Evolutionary conservation across 192 early-diverging fungal species (phyloP).

Genomic region (Geranomyces variabilis): DNA sequence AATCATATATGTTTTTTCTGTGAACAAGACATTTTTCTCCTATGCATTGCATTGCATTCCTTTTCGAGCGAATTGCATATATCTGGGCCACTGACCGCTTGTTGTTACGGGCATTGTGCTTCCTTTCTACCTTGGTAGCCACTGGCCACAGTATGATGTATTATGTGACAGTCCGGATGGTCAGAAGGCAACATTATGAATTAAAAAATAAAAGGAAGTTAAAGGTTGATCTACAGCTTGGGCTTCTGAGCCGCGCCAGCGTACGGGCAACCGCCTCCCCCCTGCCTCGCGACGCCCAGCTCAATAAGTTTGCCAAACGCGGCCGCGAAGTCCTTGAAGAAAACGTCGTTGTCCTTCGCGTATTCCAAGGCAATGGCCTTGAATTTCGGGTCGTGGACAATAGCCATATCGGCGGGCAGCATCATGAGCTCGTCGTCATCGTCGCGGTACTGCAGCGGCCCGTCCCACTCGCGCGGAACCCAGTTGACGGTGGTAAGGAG

Average conservation of each 20-base stretch:
- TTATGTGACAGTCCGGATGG: too few species aligned
- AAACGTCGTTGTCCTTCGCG: constrained; percentile 67
- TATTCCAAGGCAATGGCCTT: constrained; percentile 63
- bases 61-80: too few species aligned
- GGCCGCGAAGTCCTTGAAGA: constrained; percentile 83
- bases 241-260: constrained; percentile 1
- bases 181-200: too few species aligned
- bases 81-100: too few species aligned
- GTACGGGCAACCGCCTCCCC: constrained; percentile 10
- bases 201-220: too few species aligned
- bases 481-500: constrained; percentile 45
- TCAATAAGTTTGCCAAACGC: constrained; percentile 87
- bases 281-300: constrained; percentile 68
- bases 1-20: constrained; percentile 7
- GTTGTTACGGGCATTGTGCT: too few species aligned
- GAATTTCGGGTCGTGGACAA: constrained; percentile 63
- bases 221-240: constrained; percentile 16
- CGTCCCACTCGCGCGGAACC: constrained; percentile 73
- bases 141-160: too few species aligned
- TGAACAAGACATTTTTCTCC: not conserved
- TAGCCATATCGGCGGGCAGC: constrained; percentile 69
- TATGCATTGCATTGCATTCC: too few species aligned
- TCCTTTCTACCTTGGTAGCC: too few species aligned
- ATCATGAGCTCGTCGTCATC: constrained; percentile 67
- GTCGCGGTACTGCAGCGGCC: constrained; percentile 86